A percentile compares a stretch with the other conserved stretches of the same genome.
Evolutionary conservation across 768 basidiomycete genomes (phyloP).

Genomic region (Phanerochaete carnosa): DNA sequence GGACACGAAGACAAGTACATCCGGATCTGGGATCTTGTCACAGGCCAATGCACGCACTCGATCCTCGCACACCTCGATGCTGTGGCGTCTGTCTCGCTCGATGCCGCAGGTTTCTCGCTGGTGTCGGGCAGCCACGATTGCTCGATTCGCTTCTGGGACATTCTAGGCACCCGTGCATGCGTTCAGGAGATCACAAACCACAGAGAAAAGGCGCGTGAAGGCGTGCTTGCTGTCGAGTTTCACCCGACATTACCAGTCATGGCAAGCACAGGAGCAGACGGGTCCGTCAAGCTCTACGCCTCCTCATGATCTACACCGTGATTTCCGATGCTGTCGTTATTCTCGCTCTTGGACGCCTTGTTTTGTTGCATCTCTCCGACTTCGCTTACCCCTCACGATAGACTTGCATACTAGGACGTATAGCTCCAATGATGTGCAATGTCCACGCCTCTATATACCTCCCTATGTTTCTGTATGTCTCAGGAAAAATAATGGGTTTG

Average conservation of each 20-base stretch:
- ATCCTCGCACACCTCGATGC: conserved; percentile 90
- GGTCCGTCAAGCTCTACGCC: conserved; percentile 87
- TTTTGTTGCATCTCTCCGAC: conserved; percentile 12
- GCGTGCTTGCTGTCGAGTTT: conserved; percentile 85
- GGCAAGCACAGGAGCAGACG: conserved; percentile 95
- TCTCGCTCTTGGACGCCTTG: conserved; percentile 9
- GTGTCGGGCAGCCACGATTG: conserved; percentile 93
- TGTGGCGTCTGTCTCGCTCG: conserved; percentile 87
- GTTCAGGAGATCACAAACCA: conserved; percentile 89
- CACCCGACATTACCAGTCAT: conserved; percentile 82
- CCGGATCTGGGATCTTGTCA: conserved; percentile 80
- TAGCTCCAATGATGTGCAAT: conserved; percentile 9
- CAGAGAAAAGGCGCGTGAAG: conserved; percentile 86
- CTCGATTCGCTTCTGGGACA: conserved; percentile 92
- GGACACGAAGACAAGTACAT: conserved; percentile 95
- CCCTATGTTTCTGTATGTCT: conserved; percentile 13
- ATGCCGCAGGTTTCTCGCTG: conserved; percentile 81
- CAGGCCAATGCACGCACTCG: conserved; percentile 89
- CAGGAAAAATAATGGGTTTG: conserved; percentile 13
- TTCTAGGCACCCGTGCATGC: conserved; percentile 75
- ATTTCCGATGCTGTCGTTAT: background rate
- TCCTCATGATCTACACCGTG: conserved; percentile 54
- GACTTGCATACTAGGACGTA: conserved; percentile 5
- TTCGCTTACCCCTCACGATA: conserved; percentile 4
- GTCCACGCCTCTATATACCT: conserved; percentile 27